Evolutionary conservation across 2,329 filamentous ascomycete species (phyloP).

Genomic region (Botrytis hyacinthi): DNA sequence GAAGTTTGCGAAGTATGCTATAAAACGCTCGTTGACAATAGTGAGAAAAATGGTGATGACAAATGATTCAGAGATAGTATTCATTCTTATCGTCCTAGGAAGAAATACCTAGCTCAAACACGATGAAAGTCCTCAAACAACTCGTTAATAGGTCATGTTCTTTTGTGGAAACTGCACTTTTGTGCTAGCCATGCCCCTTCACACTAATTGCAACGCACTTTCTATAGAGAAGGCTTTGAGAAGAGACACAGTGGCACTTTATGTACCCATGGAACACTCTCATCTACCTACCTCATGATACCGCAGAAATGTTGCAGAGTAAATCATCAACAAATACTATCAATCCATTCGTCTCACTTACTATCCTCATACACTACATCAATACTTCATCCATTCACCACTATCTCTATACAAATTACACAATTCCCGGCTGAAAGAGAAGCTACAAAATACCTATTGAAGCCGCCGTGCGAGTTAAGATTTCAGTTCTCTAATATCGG

Average conservation of each 20-base stretch:
- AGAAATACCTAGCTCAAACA: accelerated
- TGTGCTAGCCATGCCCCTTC: accelerated
- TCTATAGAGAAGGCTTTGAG: neutral
- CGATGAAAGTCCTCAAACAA: neutral
- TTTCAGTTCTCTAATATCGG: neutral
- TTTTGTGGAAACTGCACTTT: neutral
- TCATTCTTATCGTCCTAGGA: accelerated
- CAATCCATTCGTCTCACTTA: accelerated
- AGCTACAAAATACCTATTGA: neutral
- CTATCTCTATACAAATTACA: neutral
- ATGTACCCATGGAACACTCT: accelerated
- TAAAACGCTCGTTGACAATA: neutral
- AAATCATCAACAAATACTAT: neutral
- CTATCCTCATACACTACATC: accelerated
- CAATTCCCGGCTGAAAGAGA: accelerated
- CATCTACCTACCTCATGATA: neutral
- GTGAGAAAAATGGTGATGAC: too few species aligned
- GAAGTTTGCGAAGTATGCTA: neutral
- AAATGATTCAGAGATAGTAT: accelerated
- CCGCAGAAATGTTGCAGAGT: neutral
- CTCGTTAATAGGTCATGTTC: accelerated
- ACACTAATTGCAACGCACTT: accelerated
- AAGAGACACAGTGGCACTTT: neutral
- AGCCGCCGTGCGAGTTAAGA: accelerated
- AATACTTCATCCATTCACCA: neutral